Percentiles rank a stretch among this genome's conserved stretches.
Evolutionary conservation across 1,284 basidiomycete species (phyloP).

Genomic region (Vanrija sp.): DNA sequence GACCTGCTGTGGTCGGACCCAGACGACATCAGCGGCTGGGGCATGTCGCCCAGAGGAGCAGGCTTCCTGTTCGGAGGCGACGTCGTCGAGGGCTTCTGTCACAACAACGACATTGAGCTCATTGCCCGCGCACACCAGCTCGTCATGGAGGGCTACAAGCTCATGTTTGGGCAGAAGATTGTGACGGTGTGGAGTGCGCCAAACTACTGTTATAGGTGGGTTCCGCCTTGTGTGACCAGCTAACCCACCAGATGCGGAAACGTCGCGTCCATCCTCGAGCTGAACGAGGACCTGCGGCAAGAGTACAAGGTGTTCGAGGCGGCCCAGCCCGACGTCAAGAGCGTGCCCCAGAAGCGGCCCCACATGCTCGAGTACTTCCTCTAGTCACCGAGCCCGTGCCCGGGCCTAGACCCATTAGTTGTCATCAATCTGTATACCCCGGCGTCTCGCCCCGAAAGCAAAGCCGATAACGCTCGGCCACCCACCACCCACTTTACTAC

Average conservation of each 20-base stretch:
- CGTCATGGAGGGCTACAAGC: constrained; percentile 97
- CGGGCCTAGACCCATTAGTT: background rate
- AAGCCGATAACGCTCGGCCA: background rate
- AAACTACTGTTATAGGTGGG: constrained; percentile 94
- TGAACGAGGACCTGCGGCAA: constrained; percentile 87
- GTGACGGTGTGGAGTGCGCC: constrained; percentile 99
- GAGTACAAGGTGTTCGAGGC: constrained; percentile 71
- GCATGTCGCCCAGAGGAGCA: constrained; percentile 91
- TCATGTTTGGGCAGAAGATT: constrained; percentile 94
- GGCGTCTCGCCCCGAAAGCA: background rate
- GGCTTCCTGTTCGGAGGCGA: constrained; percentile 94
- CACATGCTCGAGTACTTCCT: constrained; percentile 48
- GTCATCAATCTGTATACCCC: background rate
- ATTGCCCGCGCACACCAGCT: constrained; percentile 97
- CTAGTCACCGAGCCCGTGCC: constrained; percentile 6
- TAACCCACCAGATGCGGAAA: constrained; percentile 70
- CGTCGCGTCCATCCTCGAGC: constrained; percentile 84
- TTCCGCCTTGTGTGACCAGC: background rate
- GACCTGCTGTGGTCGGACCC: constrained; percentile 98
- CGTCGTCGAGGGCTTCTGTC: constrained; percentile 83
- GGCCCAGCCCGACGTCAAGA: constrained; percentile 67
- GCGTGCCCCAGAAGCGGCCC: constrained; percentile 82
- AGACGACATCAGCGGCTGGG: constrained; percentile 92
- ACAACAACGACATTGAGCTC: constrained; percentile 87
- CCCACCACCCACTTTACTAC: background rate